Base-by-base conservation (phyloP, 1,284 basidiomycete species). In the Pseudozyma pruni region DNA sequence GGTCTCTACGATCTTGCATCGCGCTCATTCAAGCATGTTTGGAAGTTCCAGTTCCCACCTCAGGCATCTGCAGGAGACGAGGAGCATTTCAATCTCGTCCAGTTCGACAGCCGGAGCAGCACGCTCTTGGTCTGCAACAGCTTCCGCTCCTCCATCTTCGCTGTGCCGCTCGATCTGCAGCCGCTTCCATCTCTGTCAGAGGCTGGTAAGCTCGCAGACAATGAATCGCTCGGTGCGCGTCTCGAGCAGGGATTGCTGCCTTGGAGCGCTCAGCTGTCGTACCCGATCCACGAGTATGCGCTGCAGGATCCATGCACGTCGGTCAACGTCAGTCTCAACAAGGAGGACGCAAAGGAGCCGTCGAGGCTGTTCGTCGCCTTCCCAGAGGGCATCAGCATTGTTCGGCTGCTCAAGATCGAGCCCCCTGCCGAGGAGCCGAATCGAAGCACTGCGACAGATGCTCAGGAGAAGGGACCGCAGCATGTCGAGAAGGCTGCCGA, bases 141-240 rank as follows among this genome's bases (percentile, higher is more conserved):
- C 37, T 50, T 54, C 43, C 59, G 67, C 25, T 58, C 60, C 4
- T 70, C 67, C n/a, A 44, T 70, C 43, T 64, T 64, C 40, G 52
- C 56, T 10, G 16, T 64, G 14, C 51, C 48, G 13, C 48, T 70
- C 27, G 58, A 56, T 14, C 33, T 61, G 9, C 46, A 59, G 34
- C 33, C 55, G 17, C 46, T 66, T 8, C 56, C 55, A 2, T 23
- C 31, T 10, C 32, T 40, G 9, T 35, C 27, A 11, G 27, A 11
- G 7, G 27, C 7, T 11, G 11, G 7, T 11, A 29, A 29, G 27
- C 27, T 29, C 7, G 27, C 27, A 11, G 27, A 29, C 11, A 6
- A 11, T 29, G 27, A 6, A 29, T 29, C 27, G 27, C 27, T 29
- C 6, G 7, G 16, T 19, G 9, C 42, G 14, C 46, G 47, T 8